These are phyloP conservation scores for Erysimum cheiri DNA, from an alignment of 441 rosid species.

Conservation along the genomic window DNA sequence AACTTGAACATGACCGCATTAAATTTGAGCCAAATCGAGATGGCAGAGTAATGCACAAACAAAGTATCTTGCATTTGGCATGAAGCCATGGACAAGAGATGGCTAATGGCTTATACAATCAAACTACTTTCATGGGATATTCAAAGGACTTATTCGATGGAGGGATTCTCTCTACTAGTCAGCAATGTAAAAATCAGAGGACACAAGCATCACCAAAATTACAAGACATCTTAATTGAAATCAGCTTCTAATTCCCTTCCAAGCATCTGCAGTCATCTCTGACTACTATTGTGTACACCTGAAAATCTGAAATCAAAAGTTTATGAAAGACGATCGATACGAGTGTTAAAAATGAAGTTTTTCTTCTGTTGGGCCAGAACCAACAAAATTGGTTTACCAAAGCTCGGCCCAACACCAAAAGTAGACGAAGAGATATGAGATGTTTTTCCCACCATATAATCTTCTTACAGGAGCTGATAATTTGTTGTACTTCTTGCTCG, in stretches of 20 bases:
- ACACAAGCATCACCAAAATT: not conserved
- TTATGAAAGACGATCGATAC: not conserved
- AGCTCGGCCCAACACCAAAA: not conserved
- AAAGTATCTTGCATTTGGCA: not conserved
- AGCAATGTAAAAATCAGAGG: not conserved
- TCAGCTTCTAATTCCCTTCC: no score
- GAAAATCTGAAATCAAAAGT: not conserved
- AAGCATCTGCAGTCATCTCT: no score
- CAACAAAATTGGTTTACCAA: not conserved
- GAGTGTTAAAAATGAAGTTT: not conserved
- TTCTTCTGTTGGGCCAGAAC: not conserved
- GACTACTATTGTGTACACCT: not conserved
- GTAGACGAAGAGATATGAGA: slow-evolving; percentile 22
- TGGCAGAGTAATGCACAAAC: not conserved
- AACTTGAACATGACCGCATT: not conserved
- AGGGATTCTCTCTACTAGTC: not conserved
- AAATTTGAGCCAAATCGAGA: not conserved
- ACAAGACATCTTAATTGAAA: no score
- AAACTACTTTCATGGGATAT: not conserved
- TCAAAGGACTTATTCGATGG: no score
- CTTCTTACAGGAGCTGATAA: slow-evolving; percentile 28
- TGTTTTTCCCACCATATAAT: slow-evolving; percentile 37
- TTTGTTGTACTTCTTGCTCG: not conserved
- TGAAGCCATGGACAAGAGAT: no score
- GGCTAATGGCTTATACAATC: no score